Conservation (phyloP, 2,329 filamentous ascomycete species). For the Teratosphaeria epicoccoides region DNA sequence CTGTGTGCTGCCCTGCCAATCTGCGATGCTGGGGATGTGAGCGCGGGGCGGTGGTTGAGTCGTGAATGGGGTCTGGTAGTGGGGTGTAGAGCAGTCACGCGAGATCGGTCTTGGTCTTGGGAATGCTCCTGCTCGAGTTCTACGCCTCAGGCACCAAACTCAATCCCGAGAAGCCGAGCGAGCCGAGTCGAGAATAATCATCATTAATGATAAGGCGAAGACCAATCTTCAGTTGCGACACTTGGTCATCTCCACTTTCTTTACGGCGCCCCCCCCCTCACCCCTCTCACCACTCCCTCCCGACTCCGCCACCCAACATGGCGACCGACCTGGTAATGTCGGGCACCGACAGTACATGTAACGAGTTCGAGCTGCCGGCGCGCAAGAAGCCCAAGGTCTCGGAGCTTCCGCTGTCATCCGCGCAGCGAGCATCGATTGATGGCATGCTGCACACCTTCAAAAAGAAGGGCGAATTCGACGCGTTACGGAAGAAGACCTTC, state of each 20-base stretch:
- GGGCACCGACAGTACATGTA: conserved; percentile 8
- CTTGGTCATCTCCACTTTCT: no score
- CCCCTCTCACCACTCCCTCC: neutral
- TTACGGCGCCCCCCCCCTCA: no score
- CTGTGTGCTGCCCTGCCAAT: neutral
- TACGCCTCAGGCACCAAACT: neutral
- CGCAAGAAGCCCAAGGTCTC: conserved; percentile 59
- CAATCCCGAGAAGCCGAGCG: neutral
- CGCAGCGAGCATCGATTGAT: conserved; percentile 65
- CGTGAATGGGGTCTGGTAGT: neutral
- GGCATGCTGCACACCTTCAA: conserved; percentile 70
- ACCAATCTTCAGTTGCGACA: neutral
- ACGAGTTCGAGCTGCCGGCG: conserved; percentile 22
- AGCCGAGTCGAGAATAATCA: neutral
- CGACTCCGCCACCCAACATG: conserved; percentile 7
- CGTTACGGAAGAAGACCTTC: conserved; percentile 65
- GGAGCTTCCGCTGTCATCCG: conserved; percentile 62
- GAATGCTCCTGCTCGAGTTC: neutral
- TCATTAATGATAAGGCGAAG: no score
- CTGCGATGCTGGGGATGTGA: neutral
- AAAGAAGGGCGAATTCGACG: conserved; percentile 75
- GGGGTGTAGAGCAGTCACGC: neutral
- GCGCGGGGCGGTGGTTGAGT: neutral
- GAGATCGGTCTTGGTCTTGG: neutral
- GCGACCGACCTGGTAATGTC: conserved; percentile 15